phyloP scores from a whole-genome alignment of 2,329 filamentous ascomycete species.

The Penicillium expansum region DNA sequence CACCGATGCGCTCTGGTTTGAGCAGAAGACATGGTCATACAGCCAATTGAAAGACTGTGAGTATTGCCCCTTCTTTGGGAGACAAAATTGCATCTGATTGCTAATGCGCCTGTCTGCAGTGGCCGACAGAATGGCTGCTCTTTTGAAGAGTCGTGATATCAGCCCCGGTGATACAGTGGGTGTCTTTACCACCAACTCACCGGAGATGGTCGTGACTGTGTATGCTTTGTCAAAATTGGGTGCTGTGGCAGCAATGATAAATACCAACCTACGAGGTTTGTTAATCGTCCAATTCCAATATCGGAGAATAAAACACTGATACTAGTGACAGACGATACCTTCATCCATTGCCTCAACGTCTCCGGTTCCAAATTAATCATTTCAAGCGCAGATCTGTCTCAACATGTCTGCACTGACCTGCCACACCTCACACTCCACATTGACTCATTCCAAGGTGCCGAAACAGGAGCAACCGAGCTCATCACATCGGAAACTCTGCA shows the following conservation, averaged over 20 bases:
- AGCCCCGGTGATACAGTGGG: slow-evolving; percentile 44
- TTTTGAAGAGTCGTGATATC: slow-evolving; percentile 40
- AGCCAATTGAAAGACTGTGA: slow-evolving; percentile 43
- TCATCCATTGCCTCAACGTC: slow-evolving; percentile 46
- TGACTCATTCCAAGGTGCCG: slow-evolving; percentile 35
- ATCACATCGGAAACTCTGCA: slow-evolving; percentile 28
- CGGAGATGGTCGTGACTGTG: slow-evolving; percentile 48
- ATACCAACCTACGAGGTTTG: slow-evolving; percentile 48
- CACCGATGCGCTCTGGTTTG: slow-evolving; percentile 49
- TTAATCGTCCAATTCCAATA: neutral
- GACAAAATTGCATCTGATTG: neutral
- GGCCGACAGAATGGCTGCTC: slow-evolving; percentile 45
- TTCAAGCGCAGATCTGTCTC: slow-evolving; percentile 45
- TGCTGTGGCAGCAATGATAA: slow-evolving; percentile 47
- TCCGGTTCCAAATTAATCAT: slow-evolving; percentile 43
- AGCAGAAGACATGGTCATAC: slow-evolving; percentile 50
- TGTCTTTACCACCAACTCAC: slow-evolving; percentile 50
- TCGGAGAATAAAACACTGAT: neutral
- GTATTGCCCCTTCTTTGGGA: slow-evolving; percentile 9
- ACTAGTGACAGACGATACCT: slow-evolving; percentile 40
- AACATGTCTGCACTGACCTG: slow-evolving; percentile 34
- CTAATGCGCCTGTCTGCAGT: slow-evolving; percentile 30
- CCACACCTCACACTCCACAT: slow-evolving; percentile 41
- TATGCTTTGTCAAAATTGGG: slow-evolving; percentile 49
- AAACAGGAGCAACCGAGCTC: slow-evolving; percentile 23